A percentile compares a stretch with the other conserved stretches of the same genome.
phyloP scores from a whole-genome alignment of 345 rosid species.

The Citrus maxima region DNA sequence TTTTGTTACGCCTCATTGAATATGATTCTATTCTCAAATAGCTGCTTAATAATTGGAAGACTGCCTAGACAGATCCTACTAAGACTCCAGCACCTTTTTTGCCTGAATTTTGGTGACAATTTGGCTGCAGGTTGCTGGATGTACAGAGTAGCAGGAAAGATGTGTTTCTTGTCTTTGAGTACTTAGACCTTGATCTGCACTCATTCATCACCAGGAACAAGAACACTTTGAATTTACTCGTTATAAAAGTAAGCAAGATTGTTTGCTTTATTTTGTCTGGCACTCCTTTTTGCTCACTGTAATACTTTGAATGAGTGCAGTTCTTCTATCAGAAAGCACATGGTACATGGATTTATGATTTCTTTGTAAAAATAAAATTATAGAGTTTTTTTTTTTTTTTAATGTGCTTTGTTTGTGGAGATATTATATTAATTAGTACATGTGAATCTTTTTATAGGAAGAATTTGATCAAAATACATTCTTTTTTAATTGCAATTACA shows the following conservation, averaged over 20 bases:
- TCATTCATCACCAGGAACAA: not conserved
- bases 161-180: conserved; percentile 13
- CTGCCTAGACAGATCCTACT: not conserved
- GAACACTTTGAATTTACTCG: not conserved
- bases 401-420: not conserved
- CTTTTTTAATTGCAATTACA: not conserved
- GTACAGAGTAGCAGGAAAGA: not conserved
- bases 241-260: not conserved
- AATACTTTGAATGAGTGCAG: not conserved
- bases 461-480: not conserved
- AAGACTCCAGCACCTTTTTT: not conserved
- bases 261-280: not conserved
- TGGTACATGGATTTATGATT: not conserved
- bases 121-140: conserved; percentile 14
- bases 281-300: not conserved
- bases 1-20: not conserved
- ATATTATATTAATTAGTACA: not conserved
- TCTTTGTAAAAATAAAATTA: not conserved
- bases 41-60: not conserved
- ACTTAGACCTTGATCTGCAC: not conserved
- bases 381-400: not conserved
- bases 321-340: not conserved
- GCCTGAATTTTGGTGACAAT: not conserved
- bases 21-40: not conserved
- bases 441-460: not conserved